These are phyloP conservation scores for Nakazawaea ishiwadae DNA, from an alignment of 805 yeast genomes.

Conservation along the genomic window DNA sequence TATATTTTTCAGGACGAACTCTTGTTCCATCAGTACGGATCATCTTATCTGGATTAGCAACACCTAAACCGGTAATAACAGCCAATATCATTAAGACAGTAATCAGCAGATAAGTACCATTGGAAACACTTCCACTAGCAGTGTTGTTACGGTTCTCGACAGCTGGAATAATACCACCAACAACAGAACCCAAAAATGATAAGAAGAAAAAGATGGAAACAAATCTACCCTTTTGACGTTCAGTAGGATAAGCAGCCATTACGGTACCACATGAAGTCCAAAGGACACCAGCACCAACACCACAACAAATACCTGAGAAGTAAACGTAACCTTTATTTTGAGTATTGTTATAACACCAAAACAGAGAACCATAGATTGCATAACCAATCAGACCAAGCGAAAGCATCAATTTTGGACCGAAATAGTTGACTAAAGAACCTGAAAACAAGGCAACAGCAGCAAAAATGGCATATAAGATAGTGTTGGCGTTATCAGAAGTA, in stretches of 20 bases:
- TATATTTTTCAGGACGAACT: not conserved
- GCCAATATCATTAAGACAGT: slow-evolving; percentile 10
- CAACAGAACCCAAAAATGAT: slow-evolving; percentile 8
- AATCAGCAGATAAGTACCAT: slow-evolving; percentile 9
- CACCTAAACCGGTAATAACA: not conserved
- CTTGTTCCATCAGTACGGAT: slow-evolving; percentile 8
- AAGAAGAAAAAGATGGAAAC: slow-evolving; percentile 10
- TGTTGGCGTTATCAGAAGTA: slow-evolving; percentile 11
- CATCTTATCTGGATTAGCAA: slow-evolving; percentile 8
- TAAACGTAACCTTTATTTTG: slow-evolving; percentile 6
- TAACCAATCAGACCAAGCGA: slow-evolving; percentile 7
- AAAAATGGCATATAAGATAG: slow-evolving; percentile 6
- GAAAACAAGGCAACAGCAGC: slow-evolving; percentile 10
- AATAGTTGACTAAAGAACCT: slow-evolving; percentile 11
- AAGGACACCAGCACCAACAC: slow-evolving; percentile 11
- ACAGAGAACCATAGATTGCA: slow-evolving; percentile 9
- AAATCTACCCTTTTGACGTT: slow-evolving; percentile 9
- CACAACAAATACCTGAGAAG: slow-evolving; percentile 8
- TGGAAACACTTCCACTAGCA: slow-evolving; percentile 7
- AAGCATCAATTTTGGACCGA: slow-evolving; percentile 4
- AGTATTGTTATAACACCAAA: slow-evolving; percentile 11
- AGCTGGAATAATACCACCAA: slow-evolving; percentile 10
- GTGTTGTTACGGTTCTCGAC: slow-evolving; percentile 5
- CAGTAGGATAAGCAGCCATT: slow-evolving; percentile 7
- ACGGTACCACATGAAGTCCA: slow-evolving; percentile 10